phyloP scores from a whole-genome alignment of 2,329 filamentous ascomycete genomes.

The Colletotrichum kahawae region DNA sequence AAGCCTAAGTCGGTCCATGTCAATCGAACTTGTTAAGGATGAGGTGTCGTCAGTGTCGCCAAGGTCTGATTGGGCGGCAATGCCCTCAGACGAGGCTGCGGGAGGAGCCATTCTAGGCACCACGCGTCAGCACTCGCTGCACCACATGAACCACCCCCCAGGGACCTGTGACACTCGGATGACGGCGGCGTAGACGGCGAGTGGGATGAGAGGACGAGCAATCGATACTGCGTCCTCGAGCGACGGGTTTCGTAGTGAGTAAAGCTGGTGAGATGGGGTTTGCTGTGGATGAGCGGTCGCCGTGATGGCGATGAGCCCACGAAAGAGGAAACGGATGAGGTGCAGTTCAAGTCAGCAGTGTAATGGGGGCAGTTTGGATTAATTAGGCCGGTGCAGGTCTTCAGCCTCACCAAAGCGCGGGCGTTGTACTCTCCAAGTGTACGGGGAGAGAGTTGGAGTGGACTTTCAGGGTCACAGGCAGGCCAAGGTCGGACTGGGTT shows the following conservation, averaged over 20 bases:
- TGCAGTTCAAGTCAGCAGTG: slow-evolving; percentile 7
- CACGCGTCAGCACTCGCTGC: slow-evolving; percentile 23
- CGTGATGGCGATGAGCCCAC: slow-evolving; percentile 23
- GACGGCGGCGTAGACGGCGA: neutral
- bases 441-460: neutral
- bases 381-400: slow-evolving; percentile 16
- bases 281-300: slow-evolving; percentile 17
- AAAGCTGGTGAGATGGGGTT: neutral
- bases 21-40: slow-evolving; percentile 1
- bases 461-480: neutral
- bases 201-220: neutral
- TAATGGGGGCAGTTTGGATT: slow-evolving; percentile 21
- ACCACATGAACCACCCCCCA: slow-evolving; percentile 14
- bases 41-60: slow-evolving; percentile 18
- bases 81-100: slow-evolving; percentile 23
- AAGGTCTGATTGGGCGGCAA: slow-evolving; percentile 23
- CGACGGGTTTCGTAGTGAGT: neutral
- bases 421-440: neutral
- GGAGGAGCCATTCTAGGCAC: slow-evolving; percentile 24
- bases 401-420: slow-evolving; percentile 18
- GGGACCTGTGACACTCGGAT: slow-evolving; percentile 17
- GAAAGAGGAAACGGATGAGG: slow-evolving; percentile 19
- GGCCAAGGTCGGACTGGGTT: slow-evolving; percentile 18
- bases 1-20: neutral
- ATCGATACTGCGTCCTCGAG: neutral